Conservation (phyloP, 805 yeast species). For the Spencermartinsiella europaea region DNA sequence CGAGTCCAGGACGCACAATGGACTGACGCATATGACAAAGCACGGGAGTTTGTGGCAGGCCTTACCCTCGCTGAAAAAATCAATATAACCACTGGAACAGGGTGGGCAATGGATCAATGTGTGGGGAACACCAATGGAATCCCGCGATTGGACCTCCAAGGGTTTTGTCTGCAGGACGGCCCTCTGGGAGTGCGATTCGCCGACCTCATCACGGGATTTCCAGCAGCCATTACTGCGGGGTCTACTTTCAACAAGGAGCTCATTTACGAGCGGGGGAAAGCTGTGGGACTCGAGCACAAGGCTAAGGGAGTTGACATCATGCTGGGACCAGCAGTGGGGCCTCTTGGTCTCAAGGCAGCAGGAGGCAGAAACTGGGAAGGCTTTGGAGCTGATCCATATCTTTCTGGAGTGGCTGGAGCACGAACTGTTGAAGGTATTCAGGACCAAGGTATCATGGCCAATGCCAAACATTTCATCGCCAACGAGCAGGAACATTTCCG, state of each 20-base stretch:
- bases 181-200: slow-evolving; percentile 56
- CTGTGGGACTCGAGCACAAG: slow-evolving; percentile 48
- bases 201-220: slow-evolving; percentile 52
- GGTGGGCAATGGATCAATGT: slow-evolving; percentile 60
- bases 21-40: slow-evolving; percentile 54
- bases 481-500: slow-evolving; percentile 61
- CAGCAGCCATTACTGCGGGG: slow-evolving; percentile 56
- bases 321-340: slow-evolving; percentile 56
- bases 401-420: slow-evolving; percentile 51
- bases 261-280: slow-evolving; percentile 49
- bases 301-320: slow-evolving; percentile 51
- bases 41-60: slow-evolving; percentile 49
- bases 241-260: slow-evolving; percentile 52
- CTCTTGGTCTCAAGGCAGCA: slow-evolving; percentile 55
- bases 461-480: slow-evolving; percentile 53
- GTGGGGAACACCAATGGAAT: slow-evolving; percentile 57
- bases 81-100: slow-evolving; percentile 58
- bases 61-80: slow-evolving; percentile 57
- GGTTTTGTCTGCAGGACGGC: slow-evolving; percentile 58
- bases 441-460: slow-evolving; percentile 52
- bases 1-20: slow-evolving; percentile 35
- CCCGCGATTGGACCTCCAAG: slow-evolving; percentile 49
- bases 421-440: slow-evolving; percentile 53
- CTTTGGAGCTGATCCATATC: slow-evolving; percentile 57
- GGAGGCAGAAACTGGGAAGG: slow-evolving; percentile 67